Percentiles rank a stretch among this genome's conserved stretches.
Conservation (phyloP, 805 yeast genomes). For the Komagataella kurtzmanii region DNA sequence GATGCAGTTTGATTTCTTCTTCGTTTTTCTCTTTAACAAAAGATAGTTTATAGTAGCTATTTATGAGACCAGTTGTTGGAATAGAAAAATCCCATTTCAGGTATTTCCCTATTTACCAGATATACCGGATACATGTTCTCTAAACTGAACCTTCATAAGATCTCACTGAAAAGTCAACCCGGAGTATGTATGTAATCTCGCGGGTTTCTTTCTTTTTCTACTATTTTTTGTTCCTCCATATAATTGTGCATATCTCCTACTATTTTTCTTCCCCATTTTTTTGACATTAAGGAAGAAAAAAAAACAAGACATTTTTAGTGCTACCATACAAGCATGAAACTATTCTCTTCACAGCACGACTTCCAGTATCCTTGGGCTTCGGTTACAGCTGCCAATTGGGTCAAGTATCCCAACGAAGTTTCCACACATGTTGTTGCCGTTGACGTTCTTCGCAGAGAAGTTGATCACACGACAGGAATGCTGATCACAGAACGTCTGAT, state of each 20-base stretch:
- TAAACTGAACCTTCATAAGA: too few species aligned
- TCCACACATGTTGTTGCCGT: slow-evolving; percentile 91
- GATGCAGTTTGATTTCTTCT: too few species aligned
- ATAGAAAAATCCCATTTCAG: too few species aligned
- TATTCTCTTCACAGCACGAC: slow-evolving; percentile 55
- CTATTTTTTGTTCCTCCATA: not conserved
- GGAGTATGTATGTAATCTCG: not conserved
- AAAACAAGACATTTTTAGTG: not conserved
- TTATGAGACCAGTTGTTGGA: too few species aligned
- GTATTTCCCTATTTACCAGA: too few species aligned
- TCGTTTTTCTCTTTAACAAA: too few species aligned
- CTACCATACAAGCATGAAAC: slow-evolving; percentile 40
- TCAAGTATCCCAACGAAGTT: slow-evolving; percentile 88
- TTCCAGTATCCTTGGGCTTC: slow-evolving; percentile 88
- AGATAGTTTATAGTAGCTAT: too few species aligned
- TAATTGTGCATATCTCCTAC: not conserved
- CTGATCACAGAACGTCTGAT: slow-evolving; percentile 77
- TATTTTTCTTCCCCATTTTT: not conserved
- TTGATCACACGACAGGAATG: slow-evolving; percentile 36
- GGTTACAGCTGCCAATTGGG: slow-evolving; percentile 94
- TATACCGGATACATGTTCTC: too few species aligned
- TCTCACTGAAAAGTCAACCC: not conserved
- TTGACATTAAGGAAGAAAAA: not conserved
- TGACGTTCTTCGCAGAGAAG: slow-evolving; percentile 68
- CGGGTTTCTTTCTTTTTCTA: slow-evolving; percentile 1